phyloP scores from a whole-genome alignment of 1,284 basidiomycete genomes.

The Testicularia cyperi region DNA sequence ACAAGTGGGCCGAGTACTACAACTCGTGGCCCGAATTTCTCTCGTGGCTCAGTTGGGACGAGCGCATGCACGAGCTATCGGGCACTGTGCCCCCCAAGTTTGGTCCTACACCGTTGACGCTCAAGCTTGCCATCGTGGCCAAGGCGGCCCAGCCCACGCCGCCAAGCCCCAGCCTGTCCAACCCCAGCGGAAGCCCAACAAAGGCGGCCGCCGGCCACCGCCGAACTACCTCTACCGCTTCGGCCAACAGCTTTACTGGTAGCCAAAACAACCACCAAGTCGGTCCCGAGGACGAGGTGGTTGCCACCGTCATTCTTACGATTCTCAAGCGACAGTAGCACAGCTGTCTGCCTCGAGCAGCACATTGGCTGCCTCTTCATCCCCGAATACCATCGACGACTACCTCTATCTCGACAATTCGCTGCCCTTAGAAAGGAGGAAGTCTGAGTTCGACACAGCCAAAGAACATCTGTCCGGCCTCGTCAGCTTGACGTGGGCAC shows the following conservation, averaged over 20 bases:
- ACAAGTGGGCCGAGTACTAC: slow-evolving; percentile 46
- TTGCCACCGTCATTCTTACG: slow-evolving; percentile 24
- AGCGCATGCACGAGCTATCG: slow-evolving; percentile 41
- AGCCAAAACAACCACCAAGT: too few relatives aligned
- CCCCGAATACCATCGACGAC: too few relatives aligned
- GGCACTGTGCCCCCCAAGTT: slow-evolving; percentile 46
- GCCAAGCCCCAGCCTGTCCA: slow-evolving; percentile 20
- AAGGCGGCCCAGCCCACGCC: slow-evolving; percentile 9
- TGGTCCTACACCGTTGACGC: slow-evolving; percentile 21
- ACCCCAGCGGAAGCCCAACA: slow-evolving; percentile 12
- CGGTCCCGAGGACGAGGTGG: slow-evolving; percentile 39
- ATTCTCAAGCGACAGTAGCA: slow-evolving; percentile 14
- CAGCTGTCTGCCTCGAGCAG: slow-evolving; percentile 4
- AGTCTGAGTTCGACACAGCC: too few relatives aligned
- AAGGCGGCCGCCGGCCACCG: slow-evolving; percentile 12
- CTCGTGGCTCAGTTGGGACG: slow-evolving; percentile 50
- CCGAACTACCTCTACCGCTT: slow-evolving; percentile 9
- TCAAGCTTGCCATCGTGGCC: slow-evolving; percentile 31
- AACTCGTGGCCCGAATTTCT: slow-evolving; percentile 50
- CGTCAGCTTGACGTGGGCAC: too few relatives aligned
- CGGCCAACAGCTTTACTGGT: slow-evolving; percentile 1
- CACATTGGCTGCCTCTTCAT: background rate
- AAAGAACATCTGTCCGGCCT: too few relatives aligned
- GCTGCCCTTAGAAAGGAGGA: too few relatives aligned
- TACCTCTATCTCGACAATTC: too few relatives aligned